Percentiles rank a stretch among this genome's conserved stretches.
These are phyloP conservation scores for Musa schizocarpa DNA, from an alignment of 176 grass and related monocot species.

Conservation along the genomic window DNA sequence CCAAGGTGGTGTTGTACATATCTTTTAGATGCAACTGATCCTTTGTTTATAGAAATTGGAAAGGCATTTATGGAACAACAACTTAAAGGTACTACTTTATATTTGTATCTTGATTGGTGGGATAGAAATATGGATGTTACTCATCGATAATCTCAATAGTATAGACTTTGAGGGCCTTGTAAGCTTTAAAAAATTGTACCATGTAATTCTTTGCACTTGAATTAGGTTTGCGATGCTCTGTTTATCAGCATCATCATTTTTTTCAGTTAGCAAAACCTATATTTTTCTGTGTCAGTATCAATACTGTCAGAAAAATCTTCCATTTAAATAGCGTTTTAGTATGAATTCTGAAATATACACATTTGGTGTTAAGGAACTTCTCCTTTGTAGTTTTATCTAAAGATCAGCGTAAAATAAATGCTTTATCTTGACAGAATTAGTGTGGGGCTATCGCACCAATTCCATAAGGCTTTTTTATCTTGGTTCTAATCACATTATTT, in stretches of 20 bases:
- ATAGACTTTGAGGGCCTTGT: neutral
- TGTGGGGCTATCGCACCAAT: too few species aligned
- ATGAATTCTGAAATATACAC: too few species aligned
- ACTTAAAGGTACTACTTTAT: constrained; percentile 40
- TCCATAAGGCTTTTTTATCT: too few species aligned
- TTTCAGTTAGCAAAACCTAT: too few species aligned
- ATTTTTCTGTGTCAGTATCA: too few species aligned
- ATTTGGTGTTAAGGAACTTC: too few species aligned
- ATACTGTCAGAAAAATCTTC: too few species aligned
- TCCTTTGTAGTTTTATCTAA: too few species aligned
- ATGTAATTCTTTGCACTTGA: neutral
- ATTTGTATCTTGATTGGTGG: constrained; percentile 9
- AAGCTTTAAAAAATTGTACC: neutral
- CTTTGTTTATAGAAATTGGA: constrained; percentile 60
- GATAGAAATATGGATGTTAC: neutral
- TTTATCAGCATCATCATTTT: neutral
- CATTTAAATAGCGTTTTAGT: too few species aligned
- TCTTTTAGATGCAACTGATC: constrained; percentile 60
- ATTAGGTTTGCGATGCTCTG: neutral
- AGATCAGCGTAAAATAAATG: too few species aligned
- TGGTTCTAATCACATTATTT: too few species aligned
- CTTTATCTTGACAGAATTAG: too few species aligned
- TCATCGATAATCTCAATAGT: neutral
- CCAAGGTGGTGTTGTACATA: constrained; percentile 43
- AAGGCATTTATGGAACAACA: constrained; percentile 64